Base-by-base conservation (phyloP, 78 protist genomes). In the Dictyostelium capitatum region DNA sequence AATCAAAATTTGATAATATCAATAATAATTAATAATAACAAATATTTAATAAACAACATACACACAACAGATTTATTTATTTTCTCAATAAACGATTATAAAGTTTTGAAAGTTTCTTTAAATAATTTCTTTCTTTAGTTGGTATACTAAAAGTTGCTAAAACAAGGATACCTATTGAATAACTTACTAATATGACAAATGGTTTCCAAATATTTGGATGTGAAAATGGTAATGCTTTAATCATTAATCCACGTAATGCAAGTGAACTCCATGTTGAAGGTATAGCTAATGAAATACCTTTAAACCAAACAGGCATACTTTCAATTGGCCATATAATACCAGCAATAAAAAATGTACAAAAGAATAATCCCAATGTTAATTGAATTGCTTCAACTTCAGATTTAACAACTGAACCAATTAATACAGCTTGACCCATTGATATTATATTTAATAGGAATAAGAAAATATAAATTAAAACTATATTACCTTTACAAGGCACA, bases 351-450 rank as follows among this genome's bases (percentile, higher is more conserved):
- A 69, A 41, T 10, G 48, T 17, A n/a, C 41, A 17, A 37, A 69
- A 30, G 23, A 69, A 69, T 3, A 28, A 3, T 15, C 47, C 77
- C 23, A 62, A 62, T n/a, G 89, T 32, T 11, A 84, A 15, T 75
- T 93, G 92, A 25, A 93, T 23, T 25, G 79, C 78, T 20, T 80
- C 80, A 8, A 50, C 43, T 20, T 59, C 92, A 15, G 4, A 11
- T 11, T 30, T 48, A 37, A 32, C 9, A n/a, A 78, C 9, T 4
- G 20, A 14, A n/a, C 56, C 37, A 5, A 84, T 46, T 28, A 84
- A 25, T 28, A 43, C 11, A 19, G 82, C 91, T 19, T 69, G 19
- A 17, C 43, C 6, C 91, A 84, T 72, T n/a, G 82, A 80, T 28
- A 59, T 46, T 8, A 37, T 47, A 6, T 83, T 90, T 4, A 80